A percentile compares a stretch with the other conserved stretches of the same genome.
These are phyloP conservation scores for Kwoniella shandongensis DNA, from an alignment of 768 basidiomycete species.

Conservation along the genomic window DNA sequence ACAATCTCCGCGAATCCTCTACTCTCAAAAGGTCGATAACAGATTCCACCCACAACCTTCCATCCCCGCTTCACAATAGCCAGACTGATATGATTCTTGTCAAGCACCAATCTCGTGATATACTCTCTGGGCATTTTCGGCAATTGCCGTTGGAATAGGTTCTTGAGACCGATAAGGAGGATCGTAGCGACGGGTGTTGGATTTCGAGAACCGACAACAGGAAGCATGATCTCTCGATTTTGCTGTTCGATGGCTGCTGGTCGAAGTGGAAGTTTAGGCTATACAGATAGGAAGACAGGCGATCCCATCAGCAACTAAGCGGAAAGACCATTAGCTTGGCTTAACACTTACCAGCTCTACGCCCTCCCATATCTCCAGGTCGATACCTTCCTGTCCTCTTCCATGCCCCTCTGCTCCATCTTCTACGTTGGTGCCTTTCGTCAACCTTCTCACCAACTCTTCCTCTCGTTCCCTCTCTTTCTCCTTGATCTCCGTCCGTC, in stretches of 20 bases:
- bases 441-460: conserved; percentile 59
- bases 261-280: conserved; percentile 62
- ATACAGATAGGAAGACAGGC: conserved; percentile 1
- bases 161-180: conserved; percentile 91
- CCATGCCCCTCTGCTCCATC: conserved; percentile 55
- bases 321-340: conserved; percentile 58
- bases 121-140: conserved; percentile 99
- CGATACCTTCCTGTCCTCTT: conserved; percentile 8
- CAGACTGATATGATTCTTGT: conserved; percentile 83
- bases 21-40: conserved; percentile 92
- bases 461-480: conserved; percentile 45
- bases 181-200: conserved; percentile 69
- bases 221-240: conserved; percentile 76
- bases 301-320: neutral
- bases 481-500: conserved; percentile 42
- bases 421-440: conserved; percentile 71
- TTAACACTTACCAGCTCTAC: conserved; percentile 52
- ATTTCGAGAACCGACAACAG: conserved; percentile 79
- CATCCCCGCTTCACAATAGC: conserved; percentile 93
- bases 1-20: conserved; percentile 96
- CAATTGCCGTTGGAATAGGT: conserved; percentile 92
- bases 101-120: conserved; percentile 91
- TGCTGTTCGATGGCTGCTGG: conserved; percentile 76
- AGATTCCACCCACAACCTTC: conserved; percentile 96
- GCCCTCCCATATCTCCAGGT: conserved; percentile 49